Evolutionary conservation across 345 rosid species (phyloP), one percentile per base, ranked within the genome.

Genomic region (Populus ilicifolia): DNA sequence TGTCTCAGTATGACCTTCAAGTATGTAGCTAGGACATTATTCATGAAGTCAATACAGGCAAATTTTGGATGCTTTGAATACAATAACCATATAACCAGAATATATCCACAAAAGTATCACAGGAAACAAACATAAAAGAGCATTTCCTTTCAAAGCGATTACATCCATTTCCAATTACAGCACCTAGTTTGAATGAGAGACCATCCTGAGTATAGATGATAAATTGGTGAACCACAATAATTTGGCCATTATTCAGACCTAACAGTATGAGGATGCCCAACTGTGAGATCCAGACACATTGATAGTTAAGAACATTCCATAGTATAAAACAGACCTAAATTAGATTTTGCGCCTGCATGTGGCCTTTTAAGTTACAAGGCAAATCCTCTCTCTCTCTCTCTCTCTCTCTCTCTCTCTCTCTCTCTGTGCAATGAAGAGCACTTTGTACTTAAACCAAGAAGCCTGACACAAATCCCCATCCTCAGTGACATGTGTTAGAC

Each of bases 351-450:
- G 13, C 63, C 23, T 62, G 33, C 3, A 39, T 38, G 41, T 17
- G 23, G 38, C 67, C 36, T 72, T 36, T 14, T 16, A 35, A 73
- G 68, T 73, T 50, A 61, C 76, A 73, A 36, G 6, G 43, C 67
- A 30, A 52, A 52, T 20, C 59, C 36, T 33, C 36, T 33, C 5
- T 33, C n/a, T 6, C 20, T 44, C 50, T 11, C 50, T n/a, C n/a
- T n/a, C n/a, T n/a, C n/a, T n/a, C 29, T 27, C 29, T 27, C 36
- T 33, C 36, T 33, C 5, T 33, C n/a, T 6, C 20, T 44, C 50
- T 11, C 50, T 44, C 59, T 2, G n/a, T 50, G 20, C n/a, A 6
- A 50, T 50, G n/a, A 18, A 50, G 56, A 50, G 8, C 8, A 0
- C 21, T 50, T 5, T 50, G 56, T 50, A 50, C 18, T 50, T 18